Evolutionary conservation across 768 basidiomycete genomes (phyloP), one percentile per base, ranked within the genome.

Genomic region (Lactarius trivialis): DNA sequence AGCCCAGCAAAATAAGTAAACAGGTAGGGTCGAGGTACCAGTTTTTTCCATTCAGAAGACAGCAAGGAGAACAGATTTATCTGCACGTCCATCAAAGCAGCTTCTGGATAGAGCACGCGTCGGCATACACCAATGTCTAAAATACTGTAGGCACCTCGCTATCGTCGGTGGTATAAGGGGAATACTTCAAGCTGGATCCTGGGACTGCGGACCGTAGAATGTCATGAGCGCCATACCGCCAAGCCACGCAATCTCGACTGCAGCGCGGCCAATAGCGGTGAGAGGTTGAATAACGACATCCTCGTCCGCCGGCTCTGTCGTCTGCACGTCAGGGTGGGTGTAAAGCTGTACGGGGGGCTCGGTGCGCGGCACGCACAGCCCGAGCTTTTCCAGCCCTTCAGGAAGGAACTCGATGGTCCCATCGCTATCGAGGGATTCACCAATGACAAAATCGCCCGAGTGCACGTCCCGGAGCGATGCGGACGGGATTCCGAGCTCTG

Each of bases 361-460:
- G 32, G 60, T 58, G 50, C 67, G 68, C 34, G 67, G 68, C 37
- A 66, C 68, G 55, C 86, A 85, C 64, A 94, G 74, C 0, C 90
- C 91, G 60, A 95, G 78, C 71, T 85, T 82, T 66, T 84, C 79
- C 58, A 94, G 78, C 0, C 90, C 92, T 54, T 95, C 86, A 0
- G 87, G 82, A n/a, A 85, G 72, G 64, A 95, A 91, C 71, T 91
- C 85, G 55, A 95, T 81, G 4, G 90, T 90, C 0, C 76, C 72
- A 33, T 85, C 81, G 24, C 85, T 81, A 28, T 83, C 80, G 55
- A 79, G 73, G 65, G 86, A 91, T 2, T 81, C 73, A 12, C 85
- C 87, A 49, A 90, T 79, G 59, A 86, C 71, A 30, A 78, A 79
- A 58, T 79, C 76, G 36, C 65, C 72, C 61, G 72, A 68, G 33